Evolutionary conservation across 2,329 filamentous ascomycete genomes (phyloP), one percentile per base, ranked within the genome.

Genomic region (Bipolaris oryzae): DNA sequence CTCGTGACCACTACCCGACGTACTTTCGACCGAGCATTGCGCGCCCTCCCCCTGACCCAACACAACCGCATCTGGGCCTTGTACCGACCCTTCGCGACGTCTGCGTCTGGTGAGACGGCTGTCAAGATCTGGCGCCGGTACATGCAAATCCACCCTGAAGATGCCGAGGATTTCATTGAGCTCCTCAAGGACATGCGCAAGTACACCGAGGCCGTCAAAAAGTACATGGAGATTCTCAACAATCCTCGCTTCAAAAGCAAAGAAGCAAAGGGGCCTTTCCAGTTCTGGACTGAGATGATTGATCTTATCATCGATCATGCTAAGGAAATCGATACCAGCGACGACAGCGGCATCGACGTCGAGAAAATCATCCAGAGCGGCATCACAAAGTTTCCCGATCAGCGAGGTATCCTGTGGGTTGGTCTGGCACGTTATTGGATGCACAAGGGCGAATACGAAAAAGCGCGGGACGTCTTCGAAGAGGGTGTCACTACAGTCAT

Each of bases 251-350:
- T 99, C 78, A 86, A 87, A 73, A 98, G 94, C 79, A 96, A 96
- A 78, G 88, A 95, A 64, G 91, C 91, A 57, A 97, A 96, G 77
- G 94, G 95, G 0, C 91, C 94, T 61, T 99, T 96, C 74, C 92
- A 99, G 76, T 84, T 99, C 46, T 99, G 95, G 95, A 95, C 87
- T 62, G 95, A 99, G 75, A 96, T 99, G 91, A 88, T 98, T 34
- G 95, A 99, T 70, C 76, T 98, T 62, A 82, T 99, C 43, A 96
- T 99, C 41, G 90, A 90, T 57, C 92, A 96, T 74, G 95, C 95
- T 3, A 89, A 89, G 67, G 87, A 96, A 39, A 87, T 99, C 46
- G 87, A 95, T 69, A 90, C 91, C 5, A 88, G 89, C 13, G 85
- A 91, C 61, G 90, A 94, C 68, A 86, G 86, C 15, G 92, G 91